Evolutionary conservation across 129 eudicot genomes (phyloP), one percentile per base, ranked within the genome.

Genomic region (Sambucus nigra): DNA sequence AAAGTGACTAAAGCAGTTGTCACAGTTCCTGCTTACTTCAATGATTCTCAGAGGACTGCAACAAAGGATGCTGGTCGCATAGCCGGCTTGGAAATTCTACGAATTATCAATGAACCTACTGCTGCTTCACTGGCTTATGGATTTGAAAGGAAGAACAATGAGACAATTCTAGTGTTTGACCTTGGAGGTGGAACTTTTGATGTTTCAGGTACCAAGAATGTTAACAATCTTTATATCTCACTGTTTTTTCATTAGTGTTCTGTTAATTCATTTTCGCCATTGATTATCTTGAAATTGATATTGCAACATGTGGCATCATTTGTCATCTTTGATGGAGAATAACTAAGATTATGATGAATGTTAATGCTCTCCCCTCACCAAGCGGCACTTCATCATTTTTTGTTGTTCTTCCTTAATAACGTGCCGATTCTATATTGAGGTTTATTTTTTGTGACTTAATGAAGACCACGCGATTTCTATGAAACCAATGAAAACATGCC

Each of bases 151-250:
- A 91, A 91, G 65, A 85, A 71, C 59, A 85, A 86, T 46, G 98
- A 91, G 52, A 91, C 98, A 12, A 91, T 91, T 39, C 69, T 89
- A 25, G 98, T 89, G 39, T 89, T 89, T 64, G 95, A 89, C 55
- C 86, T 84, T 20, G 97, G 96, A 49, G 97, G 95, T 71, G 97
- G 97, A 59, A 89, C 98, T 5, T 89, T 89, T 79, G 98, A 89
- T 81, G 98, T 89, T 69, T 89, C 98, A 81, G 98, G 98, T 81
- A 69, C 17, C 42, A 35, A 35, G 23, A 19, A n/a, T 17, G 51
- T 27, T 9, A 13, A 8, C 18, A 4, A 0, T 33, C 16, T 9
- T 4, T 1, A 27, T 21, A 12, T 32, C 1, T 8, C 9, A 5
- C n/a, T 29, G 26, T 29, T 53, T 29, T 25, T n/a, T n/a, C n/a